Evolutionary conservation across 148 eudicot species (phyloP).

Genomic region (Rhododendron simsii): DNA sequence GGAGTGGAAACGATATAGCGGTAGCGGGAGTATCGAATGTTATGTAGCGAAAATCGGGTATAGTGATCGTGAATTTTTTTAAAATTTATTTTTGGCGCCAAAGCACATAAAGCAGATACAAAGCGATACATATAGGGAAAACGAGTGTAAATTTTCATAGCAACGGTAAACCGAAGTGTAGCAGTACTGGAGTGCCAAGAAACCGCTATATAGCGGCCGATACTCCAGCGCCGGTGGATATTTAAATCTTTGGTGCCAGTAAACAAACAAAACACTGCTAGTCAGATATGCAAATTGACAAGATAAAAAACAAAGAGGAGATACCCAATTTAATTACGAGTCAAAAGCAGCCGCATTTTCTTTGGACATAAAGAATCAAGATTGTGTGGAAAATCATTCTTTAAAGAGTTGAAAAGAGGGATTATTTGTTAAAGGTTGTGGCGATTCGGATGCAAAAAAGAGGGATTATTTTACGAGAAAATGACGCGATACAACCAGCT

Average conservation of each 20-base stretch:
- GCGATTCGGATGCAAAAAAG: conserved; percentile 9
- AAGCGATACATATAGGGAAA: too few species aligned
- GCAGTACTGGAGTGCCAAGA: too few species aligned
- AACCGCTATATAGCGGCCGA: too few species aligned
- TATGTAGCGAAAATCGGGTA: too few species aligned
- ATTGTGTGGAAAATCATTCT: neutral
- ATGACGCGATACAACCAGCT: neutral
- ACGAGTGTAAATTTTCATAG: too few species aligned
- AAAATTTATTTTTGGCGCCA: too few species aligned
- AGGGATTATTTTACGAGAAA: neutral
- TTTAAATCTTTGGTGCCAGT: neutral
- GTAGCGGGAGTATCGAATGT: too few species aligned
- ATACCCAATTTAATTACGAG: neutral
- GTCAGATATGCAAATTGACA: conserved; percentile 13
- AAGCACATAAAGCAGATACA: too few species aligned
- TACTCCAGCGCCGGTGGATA: too few species aligned
- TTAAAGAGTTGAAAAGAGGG: neutral
- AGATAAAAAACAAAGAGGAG: neutral
- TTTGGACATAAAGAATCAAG: neutral
- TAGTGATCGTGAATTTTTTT: too few species aligned
- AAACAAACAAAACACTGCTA: conserved; percentile 1
- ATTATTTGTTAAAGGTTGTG: neutral
- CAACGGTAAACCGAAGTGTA: too few species aligned
- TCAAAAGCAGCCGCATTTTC: neutral
- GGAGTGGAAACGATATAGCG: too few species aligned